Conservation (phyloP, 805 yeast species). For the Blastobotrys robertii region DNA sequence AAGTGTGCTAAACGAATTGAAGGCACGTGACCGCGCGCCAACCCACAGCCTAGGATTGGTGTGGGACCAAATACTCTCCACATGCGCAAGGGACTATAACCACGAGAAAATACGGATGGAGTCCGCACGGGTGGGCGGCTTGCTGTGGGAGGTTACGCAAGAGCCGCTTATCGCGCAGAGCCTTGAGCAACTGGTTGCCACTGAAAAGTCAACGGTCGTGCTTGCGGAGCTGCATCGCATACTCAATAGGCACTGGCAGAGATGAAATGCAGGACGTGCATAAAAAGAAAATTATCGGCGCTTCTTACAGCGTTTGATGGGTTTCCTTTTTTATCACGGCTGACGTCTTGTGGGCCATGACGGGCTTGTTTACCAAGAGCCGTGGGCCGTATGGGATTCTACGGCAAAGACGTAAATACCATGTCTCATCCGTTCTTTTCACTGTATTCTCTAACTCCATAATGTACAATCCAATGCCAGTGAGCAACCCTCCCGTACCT, state of each 20-base stretch:
- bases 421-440: too few relatives aligned
- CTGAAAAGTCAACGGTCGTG: conserved; percentile 44
- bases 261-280: too few relatives aligned
- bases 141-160: conserved; percentile 7
- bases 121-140: conserved; percentile 31
- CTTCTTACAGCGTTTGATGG: too few relatives aligned
- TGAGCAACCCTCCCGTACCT: too few relatives aligned
- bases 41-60: background rate
- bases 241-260: background rate
- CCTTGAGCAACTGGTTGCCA: conserved; percentile 18
- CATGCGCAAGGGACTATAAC: conserved; percentile 10
- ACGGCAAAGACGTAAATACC: too few relatives aligned
- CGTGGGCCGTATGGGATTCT: too few relatives aligned
- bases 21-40: background rate
- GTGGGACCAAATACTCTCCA: conserved; percentile 8
- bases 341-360: too few relatives aligned
- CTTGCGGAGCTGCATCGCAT: conserved; percentile 11
- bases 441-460: too few relatives aligned
- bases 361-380: too few relatives aligned
- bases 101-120: conserved; percentile 52
- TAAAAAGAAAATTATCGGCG: too few relatives aligned
- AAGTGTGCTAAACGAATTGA: background rate
- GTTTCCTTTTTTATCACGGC: too few relatives aligned
- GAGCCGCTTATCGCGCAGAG: conserved; percentile 6
- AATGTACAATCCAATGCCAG: too few relatives aligned